These are phyloP conservation scores for Podaxis carcinomalis DNA, from an alignment of 768 basidiomycete genomes.

Conservation along the genomic window DNA sequence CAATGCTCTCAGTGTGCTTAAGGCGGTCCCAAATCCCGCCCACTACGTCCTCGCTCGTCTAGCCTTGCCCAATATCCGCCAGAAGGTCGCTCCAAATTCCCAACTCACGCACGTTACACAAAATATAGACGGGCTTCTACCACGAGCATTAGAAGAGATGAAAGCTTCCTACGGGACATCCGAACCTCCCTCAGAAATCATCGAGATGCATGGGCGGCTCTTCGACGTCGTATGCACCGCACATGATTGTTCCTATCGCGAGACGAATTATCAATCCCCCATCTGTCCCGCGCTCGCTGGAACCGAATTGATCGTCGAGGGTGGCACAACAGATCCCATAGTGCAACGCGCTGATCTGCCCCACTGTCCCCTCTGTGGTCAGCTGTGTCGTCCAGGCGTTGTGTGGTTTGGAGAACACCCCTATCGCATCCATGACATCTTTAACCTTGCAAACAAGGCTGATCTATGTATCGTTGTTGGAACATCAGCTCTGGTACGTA, in stretches of 20 bases:
- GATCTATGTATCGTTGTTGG: slow-evolving; percentile 54
- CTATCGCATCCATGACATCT: slow-evolving; percentile 33
- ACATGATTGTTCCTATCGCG: slow-evolving; percentile 32
- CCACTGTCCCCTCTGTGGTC: slow-evolving; percentile 37
- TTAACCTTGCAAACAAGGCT: slow-evolving; percentile 35
- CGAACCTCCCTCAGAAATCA: slow-evolving; percentile 22
- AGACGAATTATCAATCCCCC: slow-evolving; percentile 37
- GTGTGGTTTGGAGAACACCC: slow-evolving; percentile 57
- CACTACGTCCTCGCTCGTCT: slow-evolving; percentile 48
- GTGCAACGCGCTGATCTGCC: slow-evolving; percentile 39
- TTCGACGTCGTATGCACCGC: slow-evolving; percentile 51
- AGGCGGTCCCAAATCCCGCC: slow-evolving; percentile 50
- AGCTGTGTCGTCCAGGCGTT: slow-evolving; percentile 46
- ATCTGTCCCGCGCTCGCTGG: slow-evolving; percentile 41
- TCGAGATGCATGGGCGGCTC: slow-evolving; percentile 64
- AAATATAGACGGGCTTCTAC: slow-evolving; percentile 56
- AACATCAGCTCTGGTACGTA: slow-evolving; percentile 42
- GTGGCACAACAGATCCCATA: slow-evolving; percentile 27
- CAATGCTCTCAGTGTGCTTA: slow-evolving; percentile 35
- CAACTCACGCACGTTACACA: slow-evolving; percentile 54
- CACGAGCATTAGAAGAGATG: slow-evolving; percentile 30
- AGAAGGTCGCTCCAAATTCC: slow-evolving; percentile 35
- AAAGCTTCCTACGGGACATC: slow-evolving; percentile 10
- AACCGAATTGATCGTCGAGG: slow-evolving; percentile 36
- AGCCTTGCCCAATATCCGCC: slow-evolving; percentile 32